Evolutionary conservation across 768 basidiomycete species (phyloP).

Genomic region (Podaxis carcinomalis): DNA sequence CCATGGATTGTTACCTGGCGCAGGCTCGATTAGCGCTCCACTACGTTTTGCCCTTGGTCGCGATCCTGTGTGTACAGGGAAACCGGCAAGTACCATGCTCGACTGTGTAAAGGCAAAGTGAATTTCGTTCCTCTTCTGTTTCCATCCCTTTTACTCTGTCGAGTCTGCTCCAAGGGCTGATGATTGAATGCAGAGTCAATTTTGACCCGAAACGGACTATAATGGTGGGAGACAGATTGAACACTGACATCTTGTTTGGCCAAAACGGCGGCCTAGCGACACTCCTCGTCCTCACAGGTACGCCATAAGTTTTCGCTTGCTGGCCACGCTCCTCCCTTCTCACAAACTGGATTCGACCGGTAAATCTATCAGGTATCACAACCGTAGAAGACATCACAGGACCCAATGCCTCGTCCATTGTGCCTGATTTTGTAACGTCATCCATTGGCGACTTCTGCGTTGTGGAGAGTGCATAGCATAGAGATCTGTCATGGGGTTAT

Average conservation of each 20-base stretch:
- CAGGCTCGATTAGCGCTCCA: constrained; percentile 81
- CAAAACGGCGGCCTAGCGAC: constrained; percentile 82
- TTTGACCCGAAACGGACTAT: constrained; percentile 85
- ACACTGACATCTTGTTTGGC: constrained; percentile 95
- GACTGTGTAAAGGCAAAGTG: constrained; percentile 81
- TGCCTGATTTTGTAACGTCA: constrained; percentile 78
- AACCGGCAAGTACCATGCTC: constrained; percentile 88
- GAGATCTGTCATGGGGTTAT: background rate
- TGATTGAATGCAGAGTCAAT: constrained; percentile 52
- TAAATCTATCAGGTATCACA: constrained; percentile 60
- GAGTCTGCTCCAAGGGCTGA: constrained; percentile 12
- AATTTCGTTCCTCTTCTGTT: constrained; percentile 13
- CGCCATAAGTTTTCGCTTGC: background rate
- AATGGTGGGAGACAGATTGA: constrained; percentile 94
- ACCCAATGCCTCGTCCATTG: constrained; percentile 60
- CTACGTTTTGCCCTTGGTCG: constrained; percentile 67
- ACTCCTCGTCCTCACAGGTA: constrained; percentile 90
- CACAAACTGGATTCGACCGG: background rate
- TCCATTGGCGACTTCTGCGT: constrained; percentile 78
- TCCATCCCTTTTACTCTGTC: background rate
- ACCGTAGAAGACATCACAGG: constrained; percentile 69
- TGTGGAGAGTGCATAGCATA: constrained; percentile 21
- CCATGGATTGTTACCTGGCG: constrained; percentile 74
- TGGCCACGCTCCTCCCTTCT: background rate
- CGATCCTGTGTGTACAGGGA: constrained; percentile 80